Evolutionary conservation across 2,329 filamentous ascomycete species (phyloP).

Genomic region (Aureobasidium leucospermi): DNA sequence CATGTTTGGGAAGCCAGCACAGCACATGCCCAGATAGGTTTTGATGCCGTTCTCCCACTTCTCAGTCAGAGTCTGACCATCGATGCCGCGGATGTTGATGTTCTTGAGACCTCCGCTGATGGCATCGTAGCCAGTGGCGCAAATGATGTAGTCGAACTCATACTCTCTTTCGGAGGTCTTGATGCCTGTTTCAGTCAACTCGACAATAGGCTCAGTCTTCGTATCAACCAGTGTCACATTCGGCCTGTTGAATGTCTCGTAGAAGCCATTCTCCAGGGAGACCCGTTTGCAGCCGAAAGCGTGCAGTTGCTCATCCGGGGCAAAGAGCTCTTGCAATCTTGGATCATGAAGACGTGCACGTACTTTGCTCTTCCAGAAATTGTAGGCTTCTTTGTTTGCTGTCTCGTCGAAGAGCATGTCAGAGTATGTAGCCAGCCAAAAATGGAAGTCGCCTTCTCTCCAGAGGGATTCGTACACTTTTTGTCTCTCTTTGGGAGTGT

Average conservation of each 20-base stretch:
- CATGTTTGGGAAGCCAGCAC: conserved; percentile 38
- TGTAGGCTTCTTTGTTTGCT: conserved; percentile 48
- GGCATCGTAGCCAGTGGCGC: conserved; percentile 35
- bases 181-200: conserved; percentile 24
- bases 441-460: conserved; percentile 46
- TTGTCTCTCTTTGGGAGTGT: conserved; percentile 34
- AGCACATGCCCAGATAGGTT: conserved; percentile 34
- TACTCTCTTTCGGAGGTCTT: conserved; percentile 19
- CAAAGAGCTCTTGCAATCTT: conserved; percentile 6
- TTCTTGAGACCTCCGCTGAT: conserved; percentile 33
- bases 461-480: conserved; percentile 36
- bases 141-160: conserved; percentile 30
- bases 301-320: conserved; percentile 6
- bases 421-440: conserved; percentile 48
- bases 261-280: conserved; percentile 31
- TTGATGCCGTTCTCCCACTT: conserved; percentile 28
- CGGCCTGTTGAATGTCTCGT: conserved; percentile 22
- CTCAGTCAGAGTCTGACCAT: conserved; percentile 26
- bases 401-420: conserved; percentile 42
- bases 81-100: conserved; percentile 25
- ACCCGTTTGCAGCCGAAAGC: conserved; percentile 11
- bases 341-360: conserved; percentile 8
- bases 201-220: conserved; percentile 39
- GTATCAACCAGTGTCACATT: conserved; percentile 23
- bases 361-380: conserved; percentile 44